Evolutionary conservation across 176 grass and related monocot genomes (phyloP), one percentile per base, ranked within the genome.

Genomic region (Canna indica): DNA sequence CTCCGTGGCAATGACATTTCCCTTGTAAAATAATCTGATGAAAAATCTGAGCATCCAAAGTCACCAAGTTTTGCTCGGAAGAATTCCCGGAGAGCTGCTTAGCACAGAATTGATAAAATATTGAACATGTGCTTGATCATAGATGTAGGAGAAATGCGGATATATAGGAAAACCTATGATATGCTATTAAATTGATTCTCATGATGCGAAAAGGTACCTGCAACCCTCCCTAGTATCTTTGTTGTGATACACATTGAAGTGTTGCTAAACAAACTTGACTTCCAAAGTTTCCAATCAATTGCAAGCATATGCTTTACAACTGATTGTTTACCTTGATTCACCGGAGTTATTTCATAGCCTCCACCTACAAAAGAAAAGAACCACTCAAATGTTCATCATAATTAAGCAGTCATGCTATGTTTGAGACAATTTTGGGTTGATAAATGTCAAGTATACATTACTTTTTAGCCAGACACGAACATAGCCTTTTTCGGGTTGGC

Each of bases 231-330:
- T 62, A 94, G 75, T 90, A 99, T 99, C 12, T 83, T 83, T 58
- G 88, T 71, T 57, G 95, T 94, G 45, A 90, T 90, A 75, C 81
- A 83, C 74, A 87, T 99, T 53, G 90, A 86, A 0, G 90, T 90
- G 25, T 90, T 88, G 42, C 86, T 80, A 77, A 90, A 64, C 66
- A 99, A 73, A 79, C 93, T 87, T 48, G 90, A 90, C 59, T 94
- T 94, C 95, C 90, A 99, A 82, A 90, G 88, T 83, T 99, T 99
- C 90, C 95, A 99, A 64, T 99, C 95, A 71, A 99, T 99, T 71
- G 95, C 86, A 81, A 99, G 82, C 95, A 99, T 99, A 79, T 99
- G 95, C 59, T 99, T 99, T 35, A 99, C 95, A 85, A 84, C 87
- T 70, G 90, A 94, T 77, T 88, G 80, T 63, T 84, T 94, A 54